phyloP scores from a whole-genome alignment of 164 flowering plant genomes.

The Vitis vinifera region DNA sequence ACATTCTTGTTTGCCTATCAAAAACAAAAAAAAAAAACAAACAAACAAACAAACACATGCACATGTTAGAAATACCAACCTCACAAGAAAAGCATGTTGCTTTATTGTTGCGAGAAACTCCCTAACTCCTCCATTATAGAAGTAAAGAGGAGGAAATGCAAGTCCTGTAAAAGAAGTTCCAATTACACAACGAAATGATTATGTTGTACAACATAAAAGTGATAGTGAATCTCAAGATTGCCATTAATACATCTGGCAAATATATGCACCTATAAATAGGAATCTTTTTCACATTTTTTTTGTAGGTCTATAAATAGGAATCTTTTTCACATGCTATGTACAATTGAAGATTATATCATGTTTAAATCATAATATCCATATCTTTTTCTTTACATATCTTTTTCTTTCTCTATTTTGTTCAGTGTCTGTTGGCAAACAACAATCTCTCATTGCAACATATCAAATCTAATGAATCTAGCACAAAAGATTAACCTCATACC shows the following conservation, averaged over 20 bases:
- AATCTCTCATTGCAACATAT: neutral
- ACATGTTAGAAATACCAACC: constrained; percentile 41
- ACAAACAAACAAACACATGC: neutral
- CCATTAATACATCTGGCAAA: no score
- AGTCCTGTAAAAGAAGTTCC: constrained; percentile 58
- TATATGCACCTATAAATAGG: neutral
- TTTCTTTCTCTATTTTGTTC: no score
- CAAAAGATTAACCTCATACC: neutral
- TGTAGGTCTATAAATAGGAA: neutral
- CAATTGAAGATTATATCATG: neutral
- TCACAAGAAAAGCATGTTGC: constrained; percentile 77
- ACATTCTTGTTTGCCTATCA: neutral
- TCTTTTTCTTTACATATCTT: no score
- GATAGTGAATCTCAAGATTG: no score
- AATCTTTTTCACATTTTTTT: neutral
- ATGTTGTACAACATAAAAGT: no score
- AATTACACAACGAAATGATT: neutral
- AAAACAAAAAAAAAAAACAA: constrained; percentile 1
- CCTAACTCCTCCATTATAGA: constrained; percentile 94
- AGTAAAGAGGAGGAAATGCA: constrained; percentile 95
- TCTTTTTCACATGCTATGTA: neutral
- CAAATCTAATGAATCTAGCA: neutral
- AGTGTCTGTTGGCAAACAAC: no score
- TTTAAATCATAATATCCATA: no score
- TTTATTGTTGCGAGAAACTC: constrained; percentile 88